These are phyloP conservation scores for Lachancea fermentati DNA, from an alignment of 805 yeast genomes.

Conservation along the genomic window DNA sequence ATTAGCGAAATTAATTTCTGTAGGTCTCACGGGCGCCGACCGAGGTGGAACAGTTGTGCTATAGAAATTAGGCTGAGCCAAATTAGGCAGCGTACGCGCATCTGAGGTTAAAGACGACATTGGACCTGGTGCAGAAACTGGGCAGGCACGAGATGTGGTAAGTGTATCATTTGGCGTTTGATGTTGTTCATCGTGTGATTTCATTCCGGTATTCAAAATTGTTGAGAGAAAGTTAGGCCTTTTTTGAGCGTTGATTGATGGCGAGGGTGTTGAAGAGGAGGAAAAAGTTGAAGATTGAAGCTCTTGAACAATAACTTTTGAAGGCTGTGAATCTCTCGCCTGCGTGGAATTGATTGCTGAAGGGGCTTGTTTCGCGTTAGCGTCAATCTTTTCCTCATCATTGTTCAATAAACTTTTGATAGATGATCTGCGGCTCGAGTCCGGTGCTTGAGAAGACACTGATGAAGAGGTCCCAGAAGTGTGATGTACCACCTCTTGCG, in stretches of 20 bases:
- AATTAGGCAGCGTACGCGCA: slow-evolving; percentile 8
- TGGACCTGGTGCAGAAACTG: slow-evolving; percentile 1
- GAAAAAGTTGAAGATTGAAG: slow-evolving; percentile 2
- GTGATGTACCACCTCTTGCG: slow-evolving; percentile 4
- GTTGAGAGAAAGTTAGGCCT: slow-evolving; percentile 4
- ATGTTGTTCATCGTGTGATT: neutral
- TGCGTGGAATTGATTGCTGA: neutral
- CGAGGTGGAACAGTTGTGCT: neutral
- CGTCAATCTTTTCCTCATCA: slow-evolving; percentile 2
- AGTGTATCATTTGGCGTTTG: slow-evolving; percentile 1
- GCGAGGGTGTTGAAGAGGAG: neutral
- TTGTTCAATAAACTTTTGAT: slow-evolving; percentile 11
- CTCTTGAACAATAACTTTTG: slow-evolving; percentile 12
- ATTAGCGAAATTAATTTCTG: slow-evolving; percentile 23
- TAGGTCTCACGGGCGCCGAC: slow-evolving; percentile 1
- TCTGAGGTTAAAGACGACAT: neutral
- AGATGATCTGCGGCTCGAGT: slow-evolving; percentile 10
- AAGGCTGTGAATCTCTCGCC: neutral
- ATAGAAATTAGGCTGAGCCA: slow-evolving; percentile 7
- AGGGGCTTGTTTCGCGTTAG: slow-evolving; percentile 1
- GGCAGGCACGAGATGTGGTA: neutral
- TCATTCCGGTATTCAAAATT: slow-evolving; percentile 3
- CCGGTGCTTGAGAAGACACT: slow-evolving; percentile 5
- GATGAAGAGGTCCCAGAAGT: slow-evolving; percentile 5
- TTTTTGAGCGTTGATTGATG: neutral